Evolutionary conservation across 2,329 filamentous ascomycete genomes (phyloP).

Genomic region (Aspergillus quadrilineatus): DNA sequence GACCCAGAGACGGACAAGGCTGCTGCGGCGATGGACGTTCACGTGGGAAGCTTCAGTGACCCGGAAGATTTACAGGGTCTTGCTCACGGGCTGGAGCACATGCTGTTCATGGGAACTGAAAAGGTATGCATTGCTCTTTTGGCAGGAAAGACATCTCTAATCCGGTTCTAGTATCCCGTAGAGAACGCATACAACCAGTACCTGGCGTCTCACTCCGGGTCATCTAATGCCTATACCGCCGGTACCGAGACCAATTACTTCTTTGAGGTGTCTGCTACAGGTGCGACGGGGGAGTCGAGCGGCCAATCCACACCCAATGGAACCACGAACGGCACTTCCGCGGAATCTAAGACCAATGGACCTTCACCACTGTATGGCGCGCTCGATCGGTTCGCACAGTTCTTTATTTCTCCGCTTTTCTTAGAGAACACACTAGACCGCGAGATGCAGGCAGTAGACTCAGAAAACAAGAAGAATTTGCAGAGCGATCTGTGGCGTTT

Average conservation of each 20-base stretch:
- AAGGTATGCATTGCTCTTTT: slow-evolving; percentile 58
- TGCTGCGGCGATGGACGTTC: slow-evolving; percentile 90
- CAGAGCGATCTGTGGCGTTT: slow-evolving; percentile 87
- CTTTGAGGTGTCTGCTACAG: slow-evolving; percentile 87
- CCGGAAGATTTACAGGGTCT: slow-evolving; percentile 87
- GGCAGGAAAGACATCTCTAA: neutral
- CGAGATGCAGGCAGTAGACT: slow-evolving; percentile 85
- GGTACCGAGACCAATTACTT: slow-evolving; percentile 95
- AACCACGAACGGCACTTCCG: slow-evolving; percentile 24
- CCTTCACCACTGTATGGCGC: slow-evolving; percentile 72
- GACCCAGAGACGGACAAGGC: slow-evolving; percentile 96
- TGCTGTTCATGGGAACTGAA: slow-evolving; percentile 97
- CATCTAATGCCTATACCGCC: slow-evolving; percentile 93
- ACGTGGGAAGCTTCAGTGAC: slow-evolving; percentile 94
- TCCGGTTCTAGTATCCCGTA: slow-evolving; percentile 66
- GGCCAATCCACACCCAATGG: slow-evolving; percentile 29
- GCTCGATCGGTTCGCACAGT: slow-evolving; percentile 88
- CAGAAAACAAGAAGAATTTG: slow-evolving; percentile 96
- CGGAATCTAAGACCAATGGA: slow-evolving; percentile 19
- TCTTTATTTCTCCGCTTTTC: slow-evolving; percentile 87
- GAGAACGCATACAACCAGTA: slow-evolving; percentile 97
- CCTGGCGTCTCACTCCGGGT: slow-evolving; percentile 82
- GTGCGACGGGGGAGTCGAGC: slow-evolving; percentile 44
- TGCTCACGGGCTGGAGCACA: slow-evolving; percentile 93
- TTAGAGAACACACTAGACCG: slow-evolving; percentile 80